Conservation (phyloP, 169 alveolate genomes). For the Plasmodium inui region DNA sequence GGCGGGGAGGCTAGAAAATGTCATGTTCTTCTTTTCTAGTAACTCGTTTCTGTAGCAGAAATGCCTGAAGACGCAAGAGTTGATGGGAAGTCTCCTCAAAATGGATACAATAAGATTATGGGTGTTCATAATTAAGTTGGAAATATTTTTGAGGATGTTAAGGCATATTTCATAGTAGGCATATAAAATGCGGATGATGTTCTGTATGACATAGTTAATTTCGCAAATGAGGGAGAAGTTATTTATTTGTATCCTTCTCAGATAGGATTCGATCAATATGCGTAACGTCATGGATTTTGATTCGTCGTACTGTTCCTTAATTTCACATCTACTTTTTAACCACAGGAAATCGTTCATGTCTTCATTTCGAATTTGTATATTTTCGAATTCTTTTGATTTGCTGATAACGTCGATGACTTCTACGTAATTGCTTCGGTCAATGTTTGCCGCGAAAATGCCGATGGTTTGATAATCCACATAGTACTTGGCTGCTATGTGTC, state of each 20-base stretch:
- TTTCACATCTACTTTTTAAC: conserved; percentile 45
- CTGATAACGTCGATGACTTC: conserved; percentile 66
- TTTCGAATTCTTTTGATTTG: conserved; percentile 71
- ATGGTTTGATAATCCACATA: conserved; percentile 90
- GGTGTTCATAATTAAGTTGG: conserved; percentile 85
- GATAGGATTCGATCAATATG: conserved; percentile 91
- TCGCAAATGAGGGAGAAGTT: conserved; percentile 94
- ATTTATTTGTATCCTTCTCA: conserved; percentile 86
- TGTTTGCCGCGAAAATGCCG: conserved; percentile 55
- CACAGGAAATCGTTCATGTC: conserved; percentile 68
- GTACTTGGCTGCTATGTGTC: conserved; percentile 90
- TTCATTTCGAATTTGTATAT: conserved; percentile 71
- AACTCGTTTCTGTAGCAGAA: conserved; percentile 62
- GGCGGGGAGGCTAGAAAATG: neutral
- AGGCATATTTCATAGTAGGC: conserved; percentile 93
- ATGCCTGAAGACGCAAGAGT: conserved; percentile 43
- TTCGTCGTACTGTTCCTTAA: conserved; percentile 57
- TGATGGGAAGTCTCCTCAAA: conserved; percentile 48
- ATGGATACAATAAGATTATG: conserved; percentile 77
- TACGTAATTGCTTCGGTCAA: conserved; percentile 34
- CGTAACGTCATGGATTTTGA: conserved; percentile 63
- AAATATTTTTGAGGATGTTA: conserved; percentile 85
- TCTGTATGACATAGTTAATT: conserved; percentile 93
- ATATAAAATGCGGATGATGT: conserved; percentile 93
- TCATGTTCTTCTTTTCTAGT: conserved; percentile 15